phyloP scores from a whole-genome alignment of 768 basidiomycete genomes.

The Boletus subcaerulescens region DNA sequence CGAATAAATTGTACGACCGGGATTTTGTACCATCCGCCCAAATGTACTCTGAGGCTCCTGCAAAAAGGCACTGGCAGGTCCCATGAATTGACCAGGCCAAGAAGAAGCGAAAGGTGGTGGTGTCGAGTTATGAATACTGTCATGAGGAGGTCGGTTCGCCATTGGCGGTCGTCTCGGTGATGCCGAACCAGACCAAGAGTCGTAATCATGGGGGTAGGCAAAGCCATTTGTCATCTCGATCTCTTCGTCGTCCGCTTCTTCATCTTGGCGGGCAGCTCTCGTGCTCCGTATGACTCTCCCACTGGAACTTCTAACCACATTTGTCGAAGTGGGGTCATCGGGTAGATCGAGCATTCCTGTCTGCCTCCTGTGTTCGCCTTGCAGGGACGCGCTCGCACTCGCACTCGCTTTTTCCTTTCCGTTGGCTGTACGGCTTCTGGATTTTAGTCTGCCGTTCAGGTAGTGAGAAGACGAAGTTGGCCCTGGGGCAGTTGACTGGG shows the following conservation, averaged over 20 bases:
- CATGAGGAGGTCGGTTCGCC: slow-evolving; percentile 20
- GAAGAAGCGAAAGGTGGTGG: slow-evolving; percentile 22
- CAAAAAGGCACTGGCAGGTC: slow-evolving; percentile 50
- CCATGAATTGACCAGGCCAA: slow-evolving; percentile 42
- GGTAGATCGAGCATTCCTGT: slow-evolving; percentile 15
- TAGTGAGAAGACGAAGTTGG: slow-evolving; percentile 18
- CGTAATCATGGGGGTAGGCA: slow-evolving; percentile 14
- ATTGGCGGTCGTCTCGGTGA: slow-evolving; percentile 22
- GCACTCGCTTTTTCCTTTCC: slow-evolving; percentile 34
- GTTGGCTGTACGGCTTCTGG: slow-evolving; percentile 37
- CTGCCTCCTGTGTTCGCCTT: slow-evolving; percentile 23
- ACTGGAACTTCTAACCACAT: slow-evolving; percentile 29
- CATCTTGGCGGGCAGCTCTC: slow-evolving; percentile 27
- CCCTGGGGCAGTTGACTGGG: slow-evolving; percentile 26
- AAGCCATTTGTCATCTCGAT: slow-evolving; percentile 24
- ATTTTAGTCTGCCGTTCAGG: slow-evolving; percentile 37
- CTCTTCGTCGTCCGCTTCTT: slow-evolving; percentile 26
- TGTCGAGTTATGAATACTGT: slow-evolving; percentile 16
- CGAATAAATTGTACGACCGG: slow-evolving; percentile 65
- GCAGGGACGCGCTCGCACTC: slow-evolving; percentile 30
- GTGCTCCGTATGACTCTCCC: slow-evolving; percentile 31
- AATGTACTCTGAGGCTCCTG: slow-evolving; percentile 42
- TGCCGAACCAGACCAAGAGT: slow-evolving; percentile 25
- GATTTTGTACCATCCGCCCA: slow-evolving; percentile 42
- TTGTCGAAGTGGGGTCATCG: slow-evolving; percentile 16